A percentile compares a stretch with the other conserved stretches of the same genome.
Evolutionary conservation across 129 eudicot genomes (phyloP).

Genomic region (carrot (Daucus carota)): DNA sequence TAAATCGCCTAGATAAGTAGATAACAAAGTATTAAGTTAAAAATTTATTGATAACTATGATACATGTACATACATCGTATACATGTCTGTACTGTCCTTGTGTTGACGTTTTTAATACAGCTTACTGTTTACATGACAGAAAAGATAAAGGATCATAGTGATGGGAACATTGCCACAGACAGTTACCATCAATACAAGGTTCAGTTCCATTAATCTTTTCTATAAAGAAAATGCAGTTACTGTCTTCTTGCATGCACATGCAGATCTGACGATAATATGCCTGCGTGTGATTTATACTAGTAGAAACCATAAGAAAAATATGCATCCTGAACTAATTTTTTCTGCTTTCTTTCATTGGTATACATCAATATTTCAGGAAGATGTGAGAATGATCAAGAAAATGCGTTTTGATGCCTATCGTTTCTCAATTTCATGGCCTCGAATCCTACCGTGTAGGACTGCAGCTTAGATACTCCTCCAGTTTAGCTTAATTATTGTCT

Average conservation of each 20-base stretch:
- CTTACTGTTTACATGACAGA: conserved; percentile 4
- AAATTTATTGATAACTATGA: background rate
- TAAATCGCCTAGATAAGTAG: background rate
- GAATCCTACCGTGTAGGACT: conserved; percentile 3
- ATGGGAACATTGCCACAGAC: conserved; percentile 9
- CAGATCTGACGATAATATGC: background rate
- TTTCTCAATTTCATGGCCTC: conserved; percentile 19
- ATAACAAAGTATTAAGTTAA: background rate
- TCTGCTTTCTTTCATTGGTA: background rate
- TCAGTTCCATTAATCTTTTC: background rate
- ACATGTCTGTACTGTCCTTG: background rate
- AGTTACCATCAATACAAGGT: conserved; percentile 19
- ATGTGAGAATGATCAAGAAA: conserved; percentile 14
- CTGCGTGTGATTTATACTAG: background rate
- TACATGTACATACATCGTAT: background rate
- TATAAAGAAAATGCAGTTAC: background rate
- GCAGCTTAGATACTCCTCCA: background rate
- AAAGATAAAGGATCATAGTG: conserved; percentile 11
- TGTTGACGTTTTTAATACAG: background rate
- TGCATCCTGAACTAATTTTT: background rate
- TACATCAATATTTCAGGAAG: conserved; percentile 3
- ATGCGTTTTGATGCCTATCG: conserved; percentile 14
- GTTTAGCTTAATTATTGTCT: background rate
- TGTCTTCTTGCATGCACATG: background rate
- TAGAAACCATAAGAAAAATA: background rate